Base-by-base conservation (phyloP, 2,329 filamentous ascomycete genomes). In the Aspergillus fructus region DNA sequence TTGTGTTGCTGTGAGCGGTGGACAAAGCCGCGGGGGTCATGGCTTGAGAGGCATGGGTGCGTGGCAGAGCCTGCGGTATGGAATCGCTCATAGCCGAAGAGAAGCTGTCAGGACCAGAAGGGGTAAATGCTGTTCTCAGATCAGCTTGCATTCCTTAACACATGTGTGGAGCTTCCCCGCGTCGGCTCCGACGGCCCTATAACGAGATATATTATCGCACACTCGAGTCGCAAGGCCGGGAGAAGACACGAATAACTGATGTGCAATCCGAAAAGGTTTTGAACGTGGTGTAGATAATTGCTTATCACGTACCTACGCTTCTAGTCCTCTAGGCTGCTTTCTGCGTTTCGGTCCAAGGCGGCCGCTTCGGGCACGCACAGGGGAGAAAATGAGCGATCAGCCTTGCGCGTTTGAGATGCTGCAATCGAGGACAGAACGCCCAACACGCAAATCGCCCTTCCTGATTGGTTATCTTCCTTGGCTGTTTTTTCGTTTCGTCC, bases 251-350 rank as follows among this genome's bases (percentile, higher is more conserved):
- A 53, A 79, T 71, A 45, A 55, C 56, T 4, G 9, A 30, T 11
- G 27, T 49, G 49, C 43, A 55, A 50, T 62, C 78, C 76, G 61
- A 78, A 75, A 64, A 78, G 75, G 70, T 83, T 82, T 72, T 84
- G 83, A 66, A 78, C 70, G 80, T 76, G 63, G 83, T 77, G 74
- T 88, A 86, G 71, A 89, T 76, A 66, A 83, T 83, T 79, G 85
- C 83, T 74, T 83, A 85, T 83, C 83, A 87, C 84, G 84, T 86
- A 72, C 74, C 74, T 79, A 82, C 77, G 62, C 53, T 56, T 46
- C 19, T 62, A 59, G 45, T 62, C 59, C 60, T 37, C 39, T 37
- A 33, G 57, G 58, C 60, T 64, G 61, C 63, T 49, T 59, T 59
- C 63, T 65, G 62, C 60, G 60, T 60, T 62, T 61, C 62, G 39